Conservation (phyloP, 306 rosid species). For the Cucumis sativus region DNA sequence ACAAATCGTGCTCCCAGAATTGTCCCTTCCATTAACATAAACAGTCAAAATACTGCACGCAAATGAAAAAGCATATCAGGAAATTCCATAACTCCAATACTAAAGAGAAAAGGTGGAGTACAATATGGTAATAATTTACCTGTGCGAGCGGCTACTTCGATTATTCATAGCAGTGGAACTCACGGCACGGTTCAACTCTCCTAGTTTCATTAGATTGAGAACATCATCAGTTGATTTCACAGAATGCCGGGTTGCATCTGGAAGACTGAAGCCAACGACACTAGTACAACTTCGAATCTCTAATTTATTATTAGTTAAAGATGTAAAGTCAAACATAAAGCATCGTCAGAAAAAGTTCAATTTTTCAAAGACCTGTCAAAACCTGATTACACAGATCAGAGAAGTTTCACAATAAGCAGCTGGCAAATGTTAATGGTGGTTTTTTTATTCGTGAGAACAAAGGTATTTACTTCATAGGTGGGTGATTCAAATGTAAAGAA, state of each 20-base stretch:
- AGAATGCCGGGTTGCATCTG: slow-evolving; percentile 51
- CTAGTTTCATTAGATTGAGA: slow-evolving; percentile 62
- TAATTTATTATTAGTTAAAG: slow-evolving; percentile 45
- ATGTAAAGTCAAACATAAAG: not conserved
- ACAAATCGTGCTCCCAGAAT: slow-evolving; percentile 43
- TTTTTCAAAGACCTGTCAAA: not conserved
- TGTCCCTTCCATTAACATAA: slow-evolving; percentile 76
- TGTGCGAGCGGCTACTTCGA: slow-evolving; percentile 89
- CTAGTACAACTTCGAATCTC: slow-evolving; percentile 74
- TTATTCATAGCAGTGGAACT: slow-evolving; percentile 73
- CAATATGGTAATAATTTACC: slow-evolving; percentile 28
- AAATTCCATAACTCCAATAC: not conserved
- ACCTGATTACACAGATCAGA: not conserved
- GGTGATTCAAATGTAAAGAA: not conserved
- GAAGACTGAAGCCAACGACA: slow-evolving; percentile 68
- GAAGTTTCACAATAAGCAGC: not conserved
- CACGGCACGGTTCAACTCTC: slow-evolving; percentile 70
- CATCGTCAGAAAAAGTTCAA: not conserved
- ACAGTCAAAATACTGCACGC: slow-evolving; percentile 69
- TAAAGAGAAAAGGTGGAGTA: not conserved
- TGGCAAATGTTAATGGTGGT: slow-evolving; percentile 41
- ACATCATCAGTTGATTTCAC: slow-evolving; percentile 74
- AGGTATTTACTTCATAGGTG: not conserved
- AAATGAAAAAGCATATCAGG: not conserved
- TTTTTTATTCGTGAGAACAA: not conserved